Percentiles rank a stretch among this genome's conserved stretches.
phyloP scores from a whole-genome alignment of 495 filamentous ascomycete genomes.

The Neurospora sp. region DNA sequence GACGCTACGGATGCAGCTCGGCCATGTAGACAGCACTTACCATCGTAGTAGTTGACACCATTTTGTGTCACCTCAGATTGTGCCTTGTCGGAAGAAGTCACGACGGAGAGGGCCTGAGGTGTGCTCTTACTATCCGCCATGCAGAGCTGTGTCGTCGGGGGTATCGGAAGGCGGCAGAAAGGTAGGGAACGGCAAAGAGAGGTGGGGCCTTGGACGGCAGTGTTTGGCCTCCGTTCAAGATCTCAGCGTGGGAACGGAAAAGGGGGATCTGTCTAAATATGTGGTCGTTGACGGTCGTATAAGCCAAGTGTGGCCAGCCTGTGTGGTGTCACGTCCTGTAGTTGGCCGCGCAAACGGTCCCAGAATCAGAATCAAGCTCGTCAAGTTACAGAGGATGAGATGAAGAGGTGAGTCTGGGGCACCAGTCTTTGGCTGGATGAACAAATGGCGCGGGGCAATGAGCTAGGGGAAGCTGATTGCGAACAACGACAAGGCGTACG shows the following conservation, averaged over 20 bases:
- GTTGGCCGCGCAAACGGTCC: conserved; percentile 10
- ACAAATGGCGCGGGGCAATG: not conserved
- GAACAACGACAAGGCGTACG: conserved; percentile 13
- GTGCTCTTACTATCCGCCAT: conserved; percentile 35
- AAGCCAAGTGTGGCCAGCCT: not conserved
- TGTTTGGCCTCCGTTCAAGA: conserved; percentile 7
- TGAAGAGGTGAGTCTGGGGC: conserved; percentile 13
- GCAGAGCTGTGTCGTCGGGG: conserved; percentile 17
- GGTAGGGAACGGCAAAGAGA: conserved; percentile 6
- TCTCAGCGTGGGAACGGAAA: not conserved
- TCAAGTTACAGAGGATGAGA: not conserved
- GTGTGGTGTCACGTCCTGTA: conserved; percentile 11
- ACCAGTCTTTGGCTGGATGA: not conserved
- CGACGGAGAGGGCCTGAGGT: conserved; percentile 29
- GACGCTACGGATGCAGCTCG: not conserved
- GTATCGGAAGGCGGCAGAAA: conserved; percentile 21
- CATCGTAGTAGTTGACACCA: not conserved
- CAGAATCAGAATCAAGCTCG: conserved; percentile 5
- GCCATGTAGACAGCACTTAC: not conserved
- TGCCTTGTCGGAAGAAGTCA: conserved; percentile 27
- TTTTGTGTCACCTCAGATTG: conserved; percentile 24
- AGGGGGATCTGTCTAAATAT: conserved; percentile 2
- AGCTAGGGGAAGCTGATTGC: conserved; percentile 6
- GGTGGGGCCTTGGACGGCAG: conserved; percentile 19
- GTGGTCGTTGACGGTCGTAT: conserved; percentile 10